These are phyloP conservation scores for Citrus sinensis DNA, from an alignment of 345 rosid genomes.

Conservation along the genomic window DNA sequence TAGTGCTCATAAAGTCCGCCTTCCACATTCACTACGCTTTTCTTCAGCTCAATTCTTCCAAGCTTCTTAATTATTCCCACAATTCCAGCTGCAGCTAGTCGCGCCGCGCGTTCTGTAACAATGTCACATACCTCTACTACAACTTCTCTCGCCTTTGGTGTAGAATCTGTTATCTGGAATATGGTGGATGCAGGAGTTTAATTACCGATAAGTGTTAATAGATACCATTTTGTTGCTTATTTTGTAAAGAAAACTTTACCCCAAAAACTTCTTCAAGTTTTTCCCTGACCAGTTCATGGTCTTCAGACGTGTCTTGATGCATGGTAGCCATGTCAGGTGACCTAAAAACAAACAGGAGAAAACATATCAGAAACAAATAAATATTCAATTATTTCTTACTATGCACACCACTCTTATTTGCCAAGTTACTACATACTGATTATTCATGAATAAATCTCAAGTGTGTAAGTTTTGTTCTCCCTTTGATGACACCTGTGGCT, in stretches of 20 bases:
- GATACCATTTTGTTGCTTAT: not conserved
- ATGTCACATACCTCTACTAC: constrained; percentile 64
- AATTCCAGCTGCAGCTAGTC: constrained; percentile 58
- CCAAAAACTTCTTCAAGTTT: constrained; percentile 54
- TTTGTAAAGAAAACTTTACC: constrained; percentile 20
- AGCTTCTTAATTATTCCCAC: constrained; percentile 69
- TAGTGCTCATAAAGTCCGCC: constrained; percentile 69
- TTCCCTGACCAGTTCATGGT: constrained; percentile 35
- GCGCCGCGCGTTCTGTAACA: constrained; percentile 64
- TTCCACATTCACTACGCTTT: constrained; percentile 51
- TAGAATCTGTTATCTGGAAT: constrained; percentile 43
- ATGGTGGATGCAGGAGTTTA: not conserved
- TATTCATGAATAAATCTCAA: not conserved
- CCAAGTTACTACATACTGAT: not conserved
- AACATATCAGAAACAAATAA: not conserved
- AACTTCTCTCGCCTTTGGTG: constrained; percentile 40
- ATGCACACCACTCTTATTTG: not conserved
- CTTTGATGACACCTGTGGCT: too few relatives aligned
- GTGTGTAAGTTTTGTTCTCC: not conserved
- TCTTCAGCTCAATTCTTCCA: constrained; percentile 47
- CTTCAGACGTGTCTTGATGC: constrained; percentile 69
- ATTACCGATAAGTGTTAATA: not conserved
- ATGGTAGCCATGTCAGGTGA: constrained; percentile 66
- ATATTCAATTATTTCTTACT: not conserved
- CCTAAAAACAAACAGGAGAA: constrained; percentile 15